phyloP scores from a whole-genome alignment of 2,329 filamentous ascomycete genomes.

The Talaromyces sp. region DNA sequence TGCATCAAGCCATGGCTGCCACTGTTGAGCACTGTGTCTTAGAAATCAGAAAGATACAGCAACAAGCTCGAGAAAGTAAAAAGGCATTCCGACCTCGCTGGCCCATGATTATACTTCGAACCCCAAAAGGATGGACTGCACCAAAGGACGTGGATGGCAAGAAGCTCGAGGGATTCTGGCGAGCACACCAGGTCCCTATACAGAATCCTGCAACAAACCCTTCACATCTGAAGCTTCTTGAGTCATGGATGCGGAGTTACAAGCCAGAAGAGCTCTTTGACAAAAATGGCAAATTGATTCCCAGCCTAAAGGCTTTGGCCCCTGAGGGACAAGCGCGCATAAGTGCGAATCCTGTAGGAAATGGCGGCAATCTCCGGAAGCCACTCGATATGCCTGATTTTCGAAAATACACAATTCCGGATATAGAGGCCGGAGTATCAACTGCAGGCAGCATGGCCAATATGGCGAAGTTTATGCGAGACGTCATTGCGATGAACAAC shows the following conservation, averaged over 20 bases:
- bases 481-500: constrained; percentile 60
- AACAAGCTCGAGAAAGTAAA: constrained; percentile 63
- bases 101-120: constrained; percentile 74
- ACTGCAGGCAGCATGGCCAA: constrained; percentile 62
- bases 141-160: constrained; percentile 66
- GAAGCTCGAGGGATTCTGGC: constrained; percentile 71
- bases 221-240: constrained; percentile 60
- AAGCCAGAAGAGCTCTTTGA: constrained; percentile 67
- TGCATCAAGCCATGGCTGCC: constrained; percentile 77
- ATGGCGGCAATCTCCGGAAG: constrained; percentile 62
- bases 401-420: constrained; percentile 57
- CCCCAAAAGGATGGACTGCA: constrained; percentile 74
- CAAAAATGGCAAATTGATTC: constrained; percentile 56
- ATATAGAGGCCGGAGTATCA: constrained; percentile 55
- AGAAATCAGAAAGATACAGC: constrained; percentile 64
- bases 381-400: constrained; percentile 67
- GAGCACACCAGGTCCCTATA: constrained; percentile 71
- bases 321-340: constrained; percentile 63
- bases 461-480: constrained; percentile 61
- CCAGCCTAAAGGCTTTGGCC: constrained; percentile 58
- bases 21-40: constrained; percentile 67
- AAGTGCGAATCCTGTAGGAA: constrained; percentile 70
- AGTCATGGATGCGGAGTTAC: constrained; percentile 73
- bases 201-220: constrained; percentile 62
- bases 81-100: constrained; percentile 65